phyloP scores from a whole-genome alignment of 345 rosid genomes.

The Psidium friedrichsthalianum region DNA sequence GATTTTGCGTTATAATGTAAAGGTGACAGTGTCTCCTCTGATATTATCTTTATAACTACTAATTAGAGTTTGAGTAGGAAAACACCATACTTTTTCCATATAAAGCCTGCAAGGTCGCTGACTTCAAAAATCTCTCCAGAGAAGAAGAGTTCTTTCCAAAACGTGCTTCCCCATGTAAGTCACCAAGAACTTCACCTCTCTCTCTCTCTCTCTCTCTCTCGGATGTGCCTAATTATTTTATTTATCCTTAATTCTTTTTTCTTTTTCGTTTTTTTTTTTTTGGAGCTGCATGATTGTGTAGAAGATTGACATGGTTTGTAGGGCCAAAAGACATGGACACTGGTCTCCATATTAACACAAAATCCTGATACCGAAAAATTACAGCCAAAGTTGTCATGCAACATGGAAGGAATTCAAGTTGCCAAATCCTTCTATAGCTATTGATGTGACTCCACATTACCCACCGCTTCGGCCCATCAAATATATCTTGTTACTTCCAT shows the following conservation, averaged over 20 bases:
- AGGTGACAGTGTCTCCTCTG: neutral
- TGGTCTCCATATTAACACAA: slow-evolving; percentile 9
- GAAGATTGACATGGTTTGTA: neutral
- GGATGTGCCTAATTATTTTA: neutral
- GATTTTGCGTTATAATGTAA: neutral
- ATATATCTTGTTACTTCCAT: too few species aligned
- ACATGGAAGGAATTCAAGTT: neutral
- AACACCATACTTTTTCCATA: neutral
- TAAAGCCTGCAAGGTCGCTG: neutral
- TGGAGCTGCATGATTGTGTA: neutral
- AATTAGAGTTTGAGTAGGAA: neutral
- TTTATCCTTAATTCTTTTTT: neutral
- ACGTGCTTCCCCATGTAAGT: neutral
- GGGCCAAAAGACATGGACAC: neutral
- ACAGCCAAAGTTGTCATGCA: neutral
- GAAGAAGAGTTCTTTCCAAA: neutral
- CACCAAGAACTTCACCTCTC: neutral
- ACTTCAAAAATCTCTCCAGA: neutral
- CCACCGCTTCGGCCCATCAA: too few species aligned
- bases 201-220: neutral
- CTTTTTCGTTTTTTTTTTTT: neutral
- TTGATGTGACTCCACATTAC: neutral
- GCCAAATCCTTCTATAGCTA: neutral
- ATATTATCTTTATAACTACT: neutral
- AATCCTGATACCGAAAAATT: neutral